Percentiles rank a stretch among this genome's conserved stretches.
These are phyloP conservation scores for Mycocentrospora acerina DNA, from an alignment of 2,329 filamentous ascomycete genomes.

Conservation along the genomic window DNA sequence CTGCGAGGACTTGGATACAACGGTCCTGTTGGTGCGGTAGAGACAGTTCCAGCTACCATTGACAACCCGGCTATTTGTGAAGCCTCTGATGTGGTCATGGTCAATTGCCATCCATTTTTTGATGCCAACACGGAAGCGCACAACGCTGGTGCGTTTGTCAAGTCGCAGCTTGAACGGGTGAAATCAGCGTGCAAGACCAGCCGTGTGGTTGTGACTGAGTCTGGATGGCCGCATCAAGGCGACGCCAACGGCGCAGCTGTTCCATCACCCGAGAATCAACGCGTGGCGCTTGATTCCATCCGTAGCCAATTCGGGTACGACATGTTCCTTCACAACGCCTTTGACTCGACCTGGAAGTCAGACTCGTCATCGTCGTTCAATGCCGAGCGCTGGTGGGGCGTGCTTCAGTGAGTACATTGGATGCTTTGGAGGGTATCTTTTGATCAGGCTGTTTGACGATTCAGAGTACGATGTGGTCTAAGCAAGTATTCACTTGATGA, in stretches of 20 bases:
- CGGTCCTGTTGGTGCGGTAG: conserved; percentile 76
- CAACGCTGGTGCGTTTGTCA: conserved; percentile 68
- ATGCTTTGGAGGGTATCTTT: too few relatives aligned
- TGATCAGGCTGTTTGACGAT: neutral
- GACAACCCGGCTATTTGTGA: conserved; percentile 69
- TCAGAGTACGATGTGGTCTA: neutral
- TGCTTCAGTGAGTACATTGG: conserved; percentile 18
- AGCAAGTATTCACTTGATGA: conserved; percentile 3
- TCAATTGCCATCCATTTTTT: conserved; percentile 85
- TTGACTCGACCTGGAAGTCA: conserved; percentile 78
- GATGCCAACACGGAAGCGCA: conserved; percentile 62
- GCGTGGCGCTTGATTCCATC: conserved; percentile 65
- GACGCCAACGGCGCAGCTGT: conserved; percentile 66
- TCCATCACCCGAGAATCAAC: conserved; percentile 67
- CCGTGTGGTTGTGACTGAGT: conserved; percentile 74
- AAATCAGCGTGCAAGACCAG: conserved; percentile 55
- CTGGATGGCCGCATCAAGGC: conserved; percentile 79
- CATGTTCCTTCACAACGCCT: conserved; percentile 75
- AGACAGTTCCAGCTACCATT: conserved; percentile 72
- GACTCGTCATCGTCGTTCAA: conserved; percentile 63
- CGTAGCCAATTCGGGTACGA: conserved; percentile 59
- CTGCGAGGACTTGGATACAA: conserved; percentile 66
- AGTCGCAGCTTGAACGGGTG: conserved; percentile 54
- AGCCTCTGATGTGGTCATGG: conserved; percentile 74
- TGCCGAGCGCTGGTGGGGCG: conserved; percentile 76